These are phyloP conservation scores for Pseudogymnoascus sp. DNA, from an alignment of 2,329 filamentous ascomycete genomes.

Conservation along the genomic window DNA sequence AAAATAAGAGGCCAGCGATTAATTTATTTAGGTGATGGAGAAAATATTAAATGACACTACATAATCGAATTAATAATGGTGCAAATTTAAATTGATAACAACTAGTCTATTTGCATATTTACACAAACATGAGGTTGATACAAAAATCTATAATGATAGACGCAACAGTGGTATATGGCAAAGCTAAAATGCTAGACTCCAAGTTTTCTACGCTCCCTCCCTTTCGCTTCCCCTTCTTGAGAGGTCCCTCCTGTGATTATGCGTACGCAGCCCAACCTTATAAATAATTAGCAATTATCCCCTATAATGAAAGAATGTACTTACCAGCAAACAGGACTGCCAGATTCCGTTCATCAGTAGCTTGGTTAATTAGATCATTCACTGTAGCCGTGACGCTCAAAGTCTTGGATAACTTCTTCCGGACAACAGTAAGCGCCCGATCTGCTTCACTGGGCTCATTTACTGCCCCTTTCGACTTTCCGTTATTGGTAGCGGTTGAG, in stretches of 20 bases:
- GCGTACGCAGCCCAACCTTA: slow-evolving; percentile 46
- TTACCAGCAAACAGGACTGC: slow-evolving; percentile 71
- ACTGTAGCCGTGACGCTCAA: slow-evolving; percentile 92
- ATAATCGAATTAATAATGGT: neutral
- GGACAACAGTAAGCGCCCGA: slow-evolving; percentile 81
- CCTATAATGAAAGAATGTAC: slow-evolving; percentile 6
- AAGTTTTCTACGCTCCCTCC: neutral
- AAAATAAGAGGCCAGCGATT: neutral
- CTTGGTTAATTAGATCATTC: slow-evolving; percentile 93
- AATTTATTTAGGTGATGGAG: neutral
- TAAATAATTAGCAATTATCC: slow-evolving; percentile 11
- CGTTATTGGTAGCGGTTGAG: slow-evolving; percentile 21
- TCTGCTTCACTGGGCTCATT: slow-evolving; percentile 74
- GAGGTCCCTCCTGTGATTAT: slow-evolving; percentile 11
- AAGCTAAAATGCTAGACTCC: neutral
- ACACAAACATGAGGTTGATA: neutral
- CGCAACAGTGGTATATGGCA: slow-evolving; percentile 6
- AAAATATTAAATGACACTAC: neutral
- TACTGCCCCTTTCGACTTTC: slow-evolving; percentile 33
- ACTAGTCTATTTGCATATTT: neutral
- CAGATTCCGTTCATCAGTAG: slow-evolving; percentile 85
- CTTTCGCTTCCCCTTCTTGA: neutral
- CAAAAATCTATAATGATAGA: neutral
- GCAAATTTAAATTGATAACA: neutral
- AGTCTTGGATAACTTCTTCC: slow-evolving; percentile 92